Percentiles rank a stretch among this genome's conserved stretches.
Evolutionary conservation across 495 filamentous ascomycete species (phyloP).

Genomic region (Penicillium bovifimosum): DNA sequence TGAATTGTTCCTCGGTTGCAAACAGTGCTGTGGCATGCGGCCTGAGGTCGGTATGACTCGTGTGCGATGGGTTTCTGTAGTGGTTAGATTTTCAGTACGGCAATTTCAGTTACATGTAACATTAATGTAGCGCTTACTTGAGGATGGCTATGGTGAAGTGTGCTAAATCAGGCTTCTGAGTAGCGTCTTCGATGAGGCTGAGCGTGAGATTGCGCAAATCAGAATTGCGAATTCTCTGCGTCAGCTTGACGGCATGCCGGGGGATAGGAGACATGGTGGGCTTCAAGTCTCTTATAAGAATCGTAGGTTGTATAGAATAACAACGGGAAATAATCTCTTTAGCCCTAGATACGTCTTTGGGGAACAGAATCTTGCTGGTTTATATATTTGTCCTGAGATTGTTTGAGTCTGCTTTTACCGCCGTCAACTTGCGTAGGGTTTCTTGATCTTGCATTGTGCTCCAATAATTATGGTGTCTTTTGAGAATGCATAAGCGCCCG

Average conservation of each 20-base stretch:
- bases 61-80: constrained; percentile 15
- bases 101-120: background rate
- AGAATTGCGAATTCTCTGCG: constrained; percentile 15
- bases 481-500: too few relatives aligned
- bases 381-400: too few relatives aligned
- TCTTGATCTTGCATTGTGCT: too few relatives aligned
- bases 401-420: too few relatives aligned
- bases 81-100: constrained; percentile 10
- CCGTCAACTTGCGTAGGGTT: too few relatives aligned
- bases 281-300: constrained; percentile 1
- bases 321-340: background rate
- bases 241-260: constrained; percentile 11
- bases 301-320: constrained; percentile 16
- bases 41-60: constrained; percentile 16
- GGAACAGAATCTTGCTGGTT: too few relatives aligned
- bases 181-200: constrained; percentile 13
- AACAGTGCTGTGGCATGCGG: constrained; percentile 13
- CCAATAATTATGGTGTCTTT: too few relatives aligned
- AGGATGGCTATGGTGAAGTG: constrained; percentile 17
- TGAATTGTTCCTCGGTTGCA: constrained; percentile 16
- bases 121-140: constrained; percentile 10
- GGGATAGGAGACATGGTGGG: constrained; percentile 15
- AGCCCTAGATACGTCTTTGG: too few relatives aligned
- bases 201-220: constrained; percentile 11
- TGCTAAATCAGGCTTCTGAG: constrained; percentile 15